Evolutionary conservation across 106 monocot genomes (phyloP).

Genomic region (Alisma plantagoaquatica): DNA sequence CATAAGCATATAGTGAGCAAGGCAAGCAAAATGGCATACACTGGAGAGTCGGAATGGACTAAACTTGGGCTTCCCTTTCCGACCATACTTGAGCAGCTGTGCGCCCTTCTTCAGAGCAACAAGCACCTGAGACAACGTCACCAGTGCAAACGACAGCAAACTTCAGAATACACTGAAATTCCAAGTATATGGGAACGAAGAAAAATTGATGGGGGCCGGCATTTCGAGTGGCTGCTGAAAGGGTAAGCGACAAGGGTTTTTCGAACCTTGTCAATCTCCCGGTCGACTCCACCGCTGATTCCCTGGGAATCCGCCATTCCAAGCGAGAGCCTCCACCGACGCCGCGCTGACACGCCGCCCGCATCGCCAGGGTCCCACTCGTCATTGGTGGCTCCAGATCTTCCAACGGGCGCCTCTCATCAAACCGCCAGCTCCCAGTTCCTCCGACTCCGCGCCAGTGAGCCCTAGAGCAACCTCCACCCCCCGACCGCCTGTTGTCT

Average conservation of each 20-base stretch:
- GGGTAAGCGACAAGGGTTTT: not conserved
- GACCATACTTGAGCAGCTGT: slow-evolving; percentile 77
- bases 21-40: too few species aligned
- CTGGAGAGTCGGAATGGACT: slow-evolving; percentile 63
- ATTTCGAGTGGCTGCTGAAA: too few species aligned
- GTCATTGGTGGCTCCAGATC: slow-evolving; percentile 47
- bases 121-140: slow-evolving; percentile 58
- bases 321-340: slow-evolving; percentile 35
- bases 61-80: slow-evolving; percentile 83
- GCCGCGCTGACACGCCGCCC: slow-evolving; percentile 29
- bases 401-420: slow-evolving; percentile 26
- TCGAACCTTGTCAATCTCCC: slow-evolving; percentile 54
- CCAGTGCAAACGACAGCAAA: not conserved
- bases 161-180: not conserved
- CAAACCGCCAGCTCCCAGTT: too few species aligned
- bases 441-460: too few species aligned
- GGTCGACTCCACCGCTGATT: slow-evolving; percentile 10
- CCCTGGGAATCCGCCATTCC: slow-evolving; percentile 77
- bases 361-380: slow-evolving; percentile 31
- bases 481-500: too few species aligned
- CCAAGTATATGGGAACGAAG: not conserved
- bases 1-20: too few species aligned
- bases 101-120: slow-evolving; percentile 88
- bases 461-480: too few species aligned
- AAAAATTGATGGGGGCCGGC: too few species aligned